Evolutionary conservation across 192 early-diverging fungal genomes (phyloP).

Genomic region (Coemansia sp.): DNA sequence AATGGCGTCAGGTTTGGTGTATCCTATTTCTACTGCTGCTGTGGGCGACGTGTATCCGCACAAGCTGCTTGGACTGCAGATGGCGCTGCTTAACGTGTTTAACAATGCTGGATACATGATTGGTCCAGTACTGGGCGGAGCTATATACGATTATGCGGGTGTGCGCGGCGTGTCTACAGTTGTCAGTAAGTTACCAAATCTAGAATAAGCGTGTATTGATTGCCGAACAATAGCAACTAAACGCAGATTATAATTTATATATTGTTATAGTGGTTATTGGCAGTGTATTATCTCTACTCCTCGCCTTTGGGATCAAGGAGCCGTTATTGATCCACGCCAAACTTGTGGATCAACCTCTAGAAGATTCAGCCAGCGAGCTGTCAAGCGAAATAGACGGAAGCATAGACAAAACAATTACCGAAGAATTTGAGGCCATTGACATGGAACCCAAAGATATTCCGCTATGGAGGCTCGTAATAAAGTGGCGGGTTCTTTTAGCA

Average conservation of each 20-base stretch:
- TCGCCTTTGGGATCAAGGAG: conserved; percentile 33
- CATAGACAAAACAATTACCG: not conserved
- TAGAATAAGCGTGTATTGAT: too few species aligned
- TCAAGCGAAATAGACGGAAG: not conserved
- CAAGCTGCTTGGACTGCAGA: conserved; percentile 40
- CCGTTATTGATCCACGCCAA: conserved; percentile 25
- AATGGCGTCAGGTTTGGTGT: conserved; percentile 40
- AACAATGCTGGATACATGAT: conserved; percentile 36
- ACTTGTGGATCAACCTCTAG: conserved; percentile 8
- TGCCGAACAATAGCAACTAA: too few species aligned
- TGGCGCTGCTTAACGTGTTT: conserved; percentile 33
- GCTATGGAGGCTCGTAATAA: conserved; percentile 32
- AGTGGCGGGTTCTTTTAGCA: conserved; percentile 47
- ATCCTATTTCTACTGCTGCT: conserved; percentile 29
- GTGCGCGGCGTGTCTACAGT: conserved; percentile 38
- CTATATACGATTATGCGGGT: conserved; percentile 29
- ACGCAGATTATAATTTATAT: too few species aligned
- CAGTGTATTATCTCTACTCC: conserved; percentile 12
- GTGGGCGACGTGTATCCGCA: conserved; percentile 45
- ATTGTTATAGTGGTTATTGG: conserved; percentile 23
- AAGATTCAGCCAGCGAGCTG: conserved; percentile 3
- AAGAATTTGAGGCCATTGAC: not conserved
- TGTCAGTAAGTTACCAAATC: conserved; percentile 25
- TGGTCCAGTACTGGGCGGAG: conserved; percentile 39
- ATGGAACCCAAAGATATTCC: conserved; percentile 19